Base-by-base conservation (phyloP, 2,329 filamentous ascomycete species). In the Cladosporium sphaerospermum region DNA sequence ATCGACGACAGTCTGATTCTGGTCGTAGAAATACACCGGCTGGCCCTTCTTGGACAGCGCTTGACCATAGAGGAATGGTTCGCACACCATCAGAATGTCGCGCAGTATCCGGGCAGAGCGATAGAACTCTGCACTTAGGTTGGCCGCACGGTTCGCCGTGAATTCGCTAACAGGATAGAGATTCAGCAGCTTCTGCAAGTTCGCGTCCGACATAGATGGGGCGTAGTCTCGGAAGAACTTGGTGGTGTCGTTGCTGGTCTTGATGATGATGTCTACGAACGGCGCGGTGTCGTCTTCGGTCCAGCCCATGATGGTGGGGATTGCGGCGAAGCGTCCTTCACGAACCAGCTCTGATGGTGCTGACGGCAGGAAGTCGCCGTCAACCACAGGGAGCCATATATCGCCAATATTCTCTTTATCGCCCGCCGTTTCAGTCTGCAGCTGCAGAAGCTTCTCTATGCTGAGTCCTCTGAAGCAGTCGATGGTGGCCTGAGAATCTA, bases 1-100 rank as follows among this genome's bases (percentile, higher is more conserved):
- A 3, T 71, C 73, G 2, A 79, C 64, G n/a, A 81, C 69, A 0
- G 78, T 81, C 59, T 80, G 77, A 61, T 81, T 81, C 66, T 75
- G 77, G 55, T 74, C 65, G 62, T 76, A 80, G 1, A 79, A 63
- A 59, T 75, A 81, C 4, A 78, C 73, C 4, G 63, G 59, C 54
- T 70, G 71, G 3, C 65, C 69, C 23, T 64, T 66, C 11, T 63
- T 55, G 1, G 71, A 66, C 19, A 78, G 64, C 1, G 70, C 66
- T 31, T 67, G 57, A 2, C 68, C 76, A 48, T 73, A 72, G 46
- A 70, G 69, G 8, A 78, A 58, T 1, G 77, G 71, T 39, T 74
- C 71, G 62, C 78, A 80, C 0, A 69, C 67, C 71, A 80, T 75
- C 31, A 78, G 46, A 40, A 80, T 73, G 61, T 81, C 79, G 11